Evolutionary conservation across 805 yeast species (phyloP), one percentile per base, ranked within the genome.

Genomic region (Wickerhamomyces rabaulensis): DNA sequence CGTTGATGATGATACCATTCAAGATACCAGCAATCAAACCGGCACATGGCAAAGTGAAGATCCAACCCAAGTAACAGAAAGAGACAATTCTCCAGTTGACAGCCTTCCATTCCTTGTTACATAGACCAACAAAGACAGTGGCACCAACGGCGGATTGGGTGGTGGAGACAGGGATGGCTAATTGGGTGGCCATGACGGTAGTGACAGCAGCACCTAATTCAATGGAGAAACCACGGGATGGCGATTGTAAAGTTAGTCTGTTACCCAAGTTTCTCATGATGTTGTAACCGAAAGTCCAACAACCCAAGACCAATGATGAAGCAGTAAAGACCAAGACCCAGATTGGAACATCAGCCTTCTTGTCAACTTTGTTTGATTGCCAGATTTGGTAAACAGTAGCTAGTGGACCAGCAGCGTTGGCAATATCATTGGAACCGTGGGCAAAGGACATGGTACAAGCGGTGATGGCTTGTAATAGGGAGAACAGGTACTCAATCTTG

Each of bases 401-500:
- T 55, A 82, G 70, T 29, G 92, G 91, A 53, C 89, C 91, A 27
- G 86, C 76, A 35, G 92, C 90, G 56, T 84, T 84, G 42, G 89
- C 75, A 52, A 85, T 82, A 66, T 84, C 92, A 60, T 84, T 84
- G 36, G 92, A 82, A 47, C 92, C 92, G 60, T 84, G 92, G 7
- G 91, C 87, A 64, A 85, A 83, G 2, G 91, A 84, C 84, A 84
- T 83, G 43, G 89, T 84, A 54, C 81, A 76, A 15, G 92, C 91
- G 38, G 91, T 84, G 52, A 84, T 65, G 44, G 80, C 82, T 66
- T 84, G 92, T 45, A 83, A 68, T 51, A 83, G 68, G 4, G 91
- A 78, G 62, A 77, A 84, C 52, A 84, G 64, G 62, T 74, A 81
- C 66, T 84, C 92, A 48, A 81, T 69, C 63, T 80, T 80, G 75